Conservation (phyloP, 345 rosid genomes). For the Kernera saxatilis region DNA sequence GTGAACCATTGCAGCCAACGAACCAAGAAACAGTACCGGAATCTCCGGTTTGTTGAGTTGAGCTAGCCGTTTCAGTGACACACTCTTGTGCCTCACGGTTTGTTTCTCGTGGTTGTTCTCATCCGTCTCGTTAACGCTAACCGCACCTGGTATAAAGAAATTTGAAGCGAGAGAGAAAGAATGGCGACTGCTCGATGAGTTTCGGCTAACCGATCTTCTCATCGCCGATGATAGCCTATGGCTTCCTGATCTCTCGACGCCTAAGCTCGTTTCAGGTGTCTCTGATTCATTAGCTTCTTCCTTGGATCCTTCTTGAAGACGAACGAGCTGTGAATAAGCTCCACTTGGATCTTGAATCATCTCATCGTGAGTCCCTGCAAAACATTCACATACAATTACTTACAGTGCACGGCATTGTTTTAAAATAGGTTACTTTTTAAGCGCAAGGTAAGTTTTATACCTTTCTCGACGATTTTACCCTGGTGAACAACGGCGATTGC, state of each 20-base stretch:
- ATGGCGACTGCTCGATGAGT: conserved; percentile 26
- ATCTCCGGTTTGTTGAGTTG: conserved; percentile 68
- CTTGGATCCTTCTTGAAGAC: conserved; percentile 61
- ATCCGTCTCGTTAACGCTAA: conserved; percentile 8
- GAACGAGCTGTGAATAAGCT: conserved; percentile 67
- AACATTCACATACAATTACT: background rate
- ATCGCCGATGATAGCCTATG: conserved; percentile 23
- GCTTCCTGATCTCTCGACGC: conserved; percentile 20
- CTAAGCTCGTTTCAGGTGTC: conserved; percentile 17
- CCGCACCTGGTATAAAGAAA: conserved; percentile 15
- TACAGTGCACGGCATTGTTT: background rate
- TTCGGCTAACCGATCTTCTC: conserved; percentile 30
- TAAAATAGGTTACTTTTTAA: background rate
- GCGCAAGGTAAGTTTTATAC: conserved; percentile 26
- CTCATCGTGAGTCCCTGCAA: conserved; percentile 53
- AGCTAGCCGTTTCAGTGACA: conserved; percentile 56
- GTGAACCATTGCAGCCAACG: conserved; percentile 54
- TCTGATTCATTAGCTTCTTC: conserved; percentile 30
- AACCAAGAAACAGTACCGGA: conserved; percentile 50
- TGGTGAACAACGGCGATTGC: conserved; percentile 64
- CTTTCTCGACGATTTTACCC: conserved; percentile 79
- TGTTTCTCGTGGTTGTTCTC: background rate
- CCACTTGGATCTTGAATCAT: conserved; percentile 62
- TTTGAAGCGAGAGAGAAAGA: conserved; percentile 21
- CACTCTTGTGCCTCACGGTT: conserved; percentile 35